Percentiles rank a stretch among this genome's conserved stretches.
These are phyloP conservation scores for Nicotiana noctiflora DNA, from an alignment of 257 asterid species.

Conservation along the genomic window DNA sequence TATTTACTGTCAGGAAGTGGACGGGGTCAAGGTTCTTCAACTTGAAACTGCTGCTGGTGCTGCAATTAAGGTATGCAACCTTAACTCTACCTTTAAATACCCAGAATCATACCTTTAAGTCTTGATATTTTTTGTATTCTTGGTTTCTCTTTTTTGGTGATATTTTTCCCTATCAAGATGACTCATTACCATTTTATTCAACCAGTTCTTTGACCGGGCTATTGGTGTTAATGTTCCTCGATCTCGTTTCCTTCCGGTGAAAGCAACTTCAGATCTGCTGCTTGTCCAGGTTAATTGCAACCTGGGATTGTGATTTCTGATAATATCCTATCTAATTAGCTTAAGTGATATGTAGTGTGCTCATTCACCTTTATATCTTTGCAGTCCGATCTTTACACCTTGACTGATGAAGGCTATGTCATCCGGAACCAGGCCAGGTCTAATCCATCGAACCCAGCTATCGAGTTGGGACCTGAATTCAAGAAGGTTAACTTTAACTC, in stretches of 20 bases:
- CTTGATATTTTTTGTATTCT: not conserved
- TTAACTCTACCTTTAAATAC: not conserved
- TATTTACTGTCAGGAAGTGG: constrained; percentile 64
- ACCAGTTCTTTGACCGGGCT: constrained; percentile 84
- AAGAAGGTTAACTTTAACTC: constrained; percentile 63
- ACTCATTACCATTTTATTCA: not conserved
- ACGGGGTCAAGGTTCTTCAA: constrained; percentile 91
- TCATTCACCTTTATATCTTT: constrained; percentile 21
- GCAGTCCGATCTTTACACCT: constrained; percentile 95
- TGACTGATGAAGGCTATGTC: constrained; percentile 79
- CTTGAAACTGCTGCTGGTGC: constrained; percentile 99
- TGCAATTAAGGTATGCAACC: constrained; percentile 66
- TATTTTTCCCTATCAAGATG: not conserved
- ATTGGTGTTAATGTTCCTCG: constrained; percentile 96
- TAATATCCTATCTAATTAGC: not conserved
- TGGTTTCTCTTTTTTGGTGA: not conserved
- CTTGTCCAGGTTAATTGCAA: constrained; percentile 73
- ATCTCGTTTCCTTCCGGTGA: constrained; percentile 96
- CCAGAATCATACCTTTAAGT: not conserved
- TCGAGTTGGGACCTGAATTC: constrained; percentile 96
- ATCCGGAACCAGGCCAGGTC: constrained; percentile 71
- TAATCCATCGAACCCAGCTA: constrained; percentile 75
- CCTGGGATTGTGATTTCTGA: not conserved
- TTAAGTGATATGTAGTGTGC: not conserved
- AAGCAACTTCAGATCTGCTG: constrained; percentile 92